Conservation (phyloP, 164 flowering plant genomes). For the Stephania yunnanensis region DNA sequence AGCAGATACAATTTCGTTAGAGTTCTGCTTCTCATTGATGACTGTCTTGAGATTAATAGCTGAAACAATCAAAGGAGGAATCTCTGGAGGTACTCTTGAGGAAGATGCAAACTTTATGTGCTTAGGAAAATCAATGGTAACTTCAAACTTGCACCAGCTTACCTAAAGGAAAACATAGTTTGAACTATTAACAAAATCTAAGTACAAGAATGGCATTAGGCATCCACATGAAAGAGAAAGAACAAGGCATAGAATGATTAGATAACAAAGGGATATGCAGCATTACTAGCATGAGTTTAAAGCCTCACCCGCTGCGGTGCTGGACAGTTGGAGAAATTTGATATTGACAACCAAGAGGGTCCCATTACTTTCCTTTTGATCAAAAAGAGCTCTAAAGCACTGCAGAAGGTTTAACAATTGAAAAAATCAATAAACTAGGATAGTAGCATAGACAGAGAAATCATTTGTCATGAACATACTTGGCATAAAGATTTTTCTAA, state of each 20-base stretch:
- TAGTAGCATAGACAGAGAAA: background rate
- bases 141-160: constrained; percentile 98
- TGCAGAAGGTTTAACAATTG: constrained; percentile 29
- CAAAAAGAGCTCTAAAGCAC: constrained; percentile 89
- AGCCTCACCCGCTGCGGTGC: constrained; percentile 56
- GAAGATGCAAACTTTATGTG: constrained; percentile 44
- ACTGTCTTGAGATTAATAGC: constrained; percentile 85
- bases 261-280: background rate
- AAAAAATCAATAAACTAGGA: background rate
- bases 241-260: background rate
- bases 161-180: constrained; percentile 45
- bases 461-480: background rate
- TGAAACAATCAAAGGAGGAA: constrained; percentile 84
- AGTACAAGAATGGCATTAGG: background rate
- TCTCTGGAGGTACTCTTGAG: constrained; percentile 40
- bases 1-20: constrained; percentile 87
- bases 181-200: background rate
- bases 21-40: constrained; percentile 65
- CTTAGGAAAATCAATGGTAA: constrained; percentile 70
- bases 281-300: background rate
- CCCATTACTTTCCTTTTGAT: constrained; percentile 88
- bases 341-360: constrained; percentile 87
- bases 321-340: constrained; percentile 55
- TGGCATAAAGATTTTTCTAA: background rate
- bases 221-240: background rate